Base-by-base conservation (phyloP, 1,284 basidiomycete species). In the Takashimella tepidaria region DNA sequence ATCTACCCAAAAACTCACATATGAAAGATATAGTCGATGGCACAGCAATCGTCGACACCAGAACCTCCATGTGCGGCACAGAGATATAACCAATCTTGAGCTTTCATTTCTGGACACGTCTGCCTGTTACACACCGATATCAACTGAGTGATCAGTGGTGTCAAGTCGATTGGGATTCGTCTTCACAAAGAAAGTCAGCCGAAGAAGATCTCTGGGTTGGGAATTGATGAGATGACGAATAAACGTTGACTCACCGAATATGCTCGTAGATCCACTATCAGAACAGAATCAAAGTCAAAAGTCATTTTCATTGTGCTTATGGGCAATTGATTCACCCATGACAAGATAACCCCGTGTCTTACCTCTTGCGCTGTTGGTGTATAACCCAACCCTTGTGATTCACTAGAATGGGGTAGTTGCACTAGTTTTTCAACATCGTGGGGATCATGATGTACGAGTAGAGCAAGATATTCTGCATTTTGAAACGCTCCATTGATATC, bases 201-300 rank as follows among this genome's bases (percentile, higher is more conserved):
- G 31, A 6, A 37, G 40, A 53, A 37, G 45, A 21, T 24, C 41
- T 23, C 23, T n/a, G n/a, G n/a, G n/a, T n/a, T n/a, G n/a, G n/a
- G n/a, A n/a, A n/a, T n/a, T n/a, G n/a, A n/a, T n/a, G n/a, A n/a
- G n/a, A n/a, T n/a, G n/a, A n/a, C n/a, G n/a, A n/a, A n/a, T n/a
- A n/a, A n/a, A n/a, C n/a, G 43, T 22, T 23, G 8, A 54, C 83
- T 58, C 54, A 91, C 90, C 92, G 79, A 6, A 97, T 76, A 63
- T 97, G 93, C 70, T 97, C 93, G 67, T 93, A 96, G 57, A 96
- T 85, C 93, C 93, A 98, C 69, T 92, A 91, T 6, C 83, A n/a
- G n/a, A n/a, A n/a, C n/a, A n/a, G n/a, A n/a, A n/a, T n/a, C n/a
- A n/a, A n/a, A n/a, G n/a, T n/a, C n/a, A n/a, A n/a, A n/a, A n/a